These are phyloP conservation scores for Sclerotinia glacialis DNA, from an alignment of 2,329 filamentous ascomycete genomes.

Conservation along the genomic window DNA sequence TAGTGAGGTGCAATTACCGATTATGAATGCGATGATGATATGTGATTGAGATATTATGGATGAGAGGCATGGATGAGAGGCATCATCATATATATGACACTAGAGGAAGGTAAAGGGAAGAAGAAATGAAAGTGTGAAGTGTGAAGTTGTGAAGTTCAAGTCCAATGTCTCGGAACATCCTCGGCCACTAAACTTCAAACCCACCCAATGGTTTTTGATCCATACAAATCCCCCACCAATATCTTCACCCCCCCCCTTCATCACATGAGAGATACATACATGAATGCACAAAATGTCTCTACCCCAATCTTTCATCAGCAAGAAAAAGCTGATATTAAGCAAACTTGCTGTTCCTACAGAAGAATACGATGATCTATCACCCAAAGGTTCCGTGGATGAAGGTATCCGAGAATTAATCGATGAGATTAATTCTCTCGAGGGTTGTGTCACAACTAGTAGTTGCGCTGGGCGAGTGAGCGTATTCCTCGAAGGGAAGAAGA, in stretches of 20 bases:
- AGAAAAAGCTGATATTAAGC: constrained; percentile 70
- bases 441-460: constrained; percentile 87
- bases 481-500: constrained; percentile 74
- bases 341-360: constrained; percentile 65
- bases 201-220: neutral
- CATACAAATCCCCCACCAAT: constrained; percentile 4
- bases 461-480: constrained; percentile 86
- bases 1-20: neutral
- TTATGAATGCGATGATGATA: neutral
- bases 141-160: too few relatives aligned
- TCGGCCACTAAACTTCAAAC: neutral
- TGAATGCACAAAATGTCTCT: constrained; percentile 17
- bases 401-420: constrained; percentile 74
- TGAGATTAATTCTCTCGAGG: constrained; percentile 71
- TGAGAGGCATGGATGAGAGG: neutral
- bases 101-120: neutral
- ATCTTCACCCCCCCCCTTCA: constrained; percentile 12
- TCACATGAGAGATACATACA: neutral
- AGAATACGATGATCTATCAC: constrained; percentile 78
- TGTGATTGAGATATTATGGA: neutral
- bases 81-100: neutral
- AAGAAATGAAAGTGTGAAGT: neutral
- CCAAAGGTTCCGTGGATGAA: constrained; percentile 82
- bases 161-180: constrained; percentile 3
- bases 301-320: constrained; percentile 49